Conservation (phyloP, 1,284 basidiomycete genomes). For the Sporisorium iseilematis-ciliati region DNA sequence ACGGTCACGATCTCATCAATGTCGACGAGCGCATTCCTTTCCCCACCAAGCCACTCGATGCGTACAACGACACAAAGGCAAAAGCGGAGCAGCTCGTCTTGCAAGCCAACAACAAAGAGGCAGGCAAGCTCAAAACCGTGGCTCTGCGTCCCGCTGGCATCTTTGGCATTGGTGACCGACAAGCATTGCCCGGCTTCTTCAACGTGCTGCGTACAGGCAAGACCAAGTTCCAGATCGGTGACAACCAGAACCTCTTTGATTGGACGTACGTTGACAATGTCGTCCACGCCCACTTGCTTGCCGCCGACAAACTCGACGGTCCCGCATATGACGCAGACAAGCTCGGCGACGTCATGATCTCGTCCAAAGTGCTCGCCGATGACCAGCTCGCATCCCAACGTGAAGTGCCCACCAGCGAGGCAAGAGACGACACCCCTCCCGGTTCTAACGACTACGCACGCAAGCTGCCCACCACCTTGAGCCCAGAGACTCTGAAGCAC, state of each 20-base stretch:
- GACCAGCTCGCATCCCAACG: conserved; percentile 48
- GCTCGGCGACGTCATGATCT: conserved; percentile 54
- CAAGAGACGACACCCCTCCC: conserved; percentile 51
- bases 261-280: conserved; percentile 98
- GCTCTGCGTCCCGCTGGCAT: conserved; percentile 95
- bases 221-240: conserved; percentile 92
- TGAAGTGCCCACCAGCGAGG: conserved; percentile 59
- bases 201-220: conserved; percentile 82
- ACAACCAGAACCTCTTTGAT: conserved; percentile 94
- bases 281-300: conserved; percentile 92
- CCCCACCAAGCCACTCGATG: conserved; percentile 83
- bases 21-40: conserved; percentile 88
- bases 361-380: conserved; percentile 37
- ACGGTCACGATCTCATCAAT: conserved; percentile 83
- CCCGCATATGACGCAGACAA: conserved; percentile 68
- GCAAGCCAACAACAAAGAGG: conserved; percentile 81
- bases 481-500: conserved; percentile 74
- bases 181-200: conserved; percentile 84
- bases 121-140: conserved; percentile 82
- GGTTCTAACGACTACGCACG: conserved; percentile 64
- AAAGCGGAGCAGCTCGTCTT: conserved; percentile 87
- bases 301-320: conserved; percentile 81
- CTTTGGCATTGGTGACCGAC: conserved; percentile 94
- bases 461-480: conserved; percentile 49
- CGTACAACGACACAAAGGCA: conserved; percentile 97